Conservation (phyloP, 768 basidiomycete genomes). For the Calocybe indica region DNA sequence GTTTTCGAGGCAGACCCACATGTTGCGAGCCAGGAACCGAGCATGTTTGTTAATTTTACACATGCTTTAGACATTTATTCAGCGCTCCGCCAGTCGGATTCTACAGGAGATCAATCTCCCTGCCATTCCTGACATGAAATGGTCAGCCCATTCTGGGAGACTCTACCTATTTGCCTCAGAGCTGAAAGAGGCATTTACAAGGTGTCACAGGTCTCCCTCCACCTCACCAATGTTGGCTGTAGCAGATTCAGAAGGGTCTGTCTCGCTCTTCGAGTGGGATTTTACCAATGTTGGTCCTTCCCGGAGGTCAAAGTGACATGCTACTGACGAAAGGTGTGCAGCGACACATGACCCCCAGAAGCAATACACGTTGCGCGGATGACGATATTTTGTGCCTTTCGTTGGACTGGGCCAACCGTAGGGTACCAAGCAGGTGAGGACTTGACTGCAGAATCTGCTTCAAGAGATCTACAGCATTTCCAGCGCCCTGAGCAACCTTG, state of each 20-base stretch:
- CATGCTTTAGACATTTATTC: background rate
- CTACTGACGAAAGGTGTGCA: conserved; percentile 14
- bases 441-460: background rate
- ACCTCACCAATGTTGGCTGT: conserved; percentile 53
- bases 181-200: conserved; percentile 15
- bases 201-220: conserved; percentile 51
- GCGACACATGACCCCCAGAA: conserved; percentile 32
- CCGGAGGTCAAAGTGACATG: background rate
- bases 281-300: conserved; percentile 30
- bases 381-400: conserved; percentile 76
- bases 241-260: conserved; percentile 80
- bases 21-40: conserved; percentile 15
- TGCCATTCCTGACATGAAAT: conserved; percentile 92
- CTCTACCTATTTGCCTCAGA: background rate
- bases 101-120: conserved; percentile 69
- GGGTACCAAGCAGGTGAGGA: conserved; percentile 39
- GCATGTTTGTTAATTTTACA: conserved; percentile 25
- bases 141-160: conserved; percentile 38
- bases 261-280: conserved; percentile 60
- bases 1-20: conserved; percentile 44
- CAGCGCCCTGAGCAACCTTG: conserved; percentile 51
- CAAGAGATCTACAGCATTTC: background rate
- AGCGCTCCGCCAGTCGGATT: conserved; percentile 26
- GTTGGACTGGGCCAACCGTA: conserved; percentile 86
- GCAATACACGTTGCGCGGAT: conserved; percentile 42